Evolutionary conservation across 768 basidiomycete genomes (phyloP).

Genomic region (Fomitopsis pulvina): DNA sequence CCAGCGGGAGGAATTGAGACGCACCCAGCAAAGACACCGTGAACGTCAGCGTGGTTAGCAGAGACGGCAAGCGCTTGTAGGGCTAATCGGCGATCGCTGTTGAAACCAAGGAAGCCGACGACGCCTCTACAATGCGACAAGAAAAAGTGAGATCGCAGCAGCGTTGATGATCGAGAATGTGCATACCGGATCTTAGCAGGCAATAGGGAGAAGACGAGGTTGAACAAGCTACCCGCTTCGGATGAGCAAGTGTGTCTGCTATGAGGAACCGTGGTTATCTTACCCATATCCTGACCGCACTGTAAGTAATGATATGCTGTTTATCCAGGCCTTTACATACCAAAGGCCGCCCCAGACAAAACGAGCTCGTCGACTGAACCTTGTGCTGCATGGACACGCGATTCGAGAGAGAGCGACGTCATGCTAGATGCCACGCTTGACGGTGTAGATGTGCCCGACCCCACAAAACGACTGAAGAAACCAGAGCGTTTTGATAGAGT

Average conservation of each 20-base stretch:
- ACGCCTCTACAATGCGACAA: conserved; percentile 40
- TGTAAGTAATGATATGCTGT: background rate
- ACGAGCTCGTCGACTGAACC: conserved; percentile 68
- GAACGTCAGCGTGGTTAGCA: conserved; percentile 61
- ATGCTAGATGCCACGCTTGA: conserved; percentile 12
- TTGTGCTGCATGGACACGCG: conserved; percentile 23
- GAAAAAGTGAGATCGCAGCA: background rate
- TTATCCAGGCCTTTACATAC: conserved; percentile 27
- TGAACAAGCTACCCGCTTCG: conserved; percentile 61
- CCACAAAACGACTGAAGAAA: conserved; percentile 24
- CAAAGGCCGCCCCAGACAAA: conserved; percentile 72
- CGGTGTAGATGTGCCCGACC: conserved; percentile 15
- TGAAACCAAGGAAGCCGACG: conserved; percentile 73
- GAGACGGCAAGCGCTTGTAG: conserved; percentile 64
- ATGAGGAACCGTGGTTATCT: background rate
- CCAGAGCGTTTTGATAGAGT: conserved; percentile 12
- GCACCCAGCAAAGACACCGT: conserved; percentile 72
- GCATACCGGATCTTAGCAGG: conserved; percentile 65
- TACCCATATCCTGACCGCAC: conserved; percentile 23
- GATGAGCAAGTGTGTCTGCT: background rate
- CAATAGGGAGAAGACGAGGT: conserved; percentile 70
- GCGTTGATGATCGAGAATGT: background rate
- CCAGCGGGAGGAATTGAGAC: conserved; percentile 17
- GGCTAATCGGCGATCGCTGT: conserved; percentile 62
- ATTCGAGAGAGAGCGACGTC: conserved; percentile 6